A percentile compares a stretch with the other conserved stretches of the same genome.
These are phyloP conservation scores for Thielaviopsis musarum DNA, from an alignment of 2,329 filamentous ascomycete species.

Conservation along the genomic window DNA sequence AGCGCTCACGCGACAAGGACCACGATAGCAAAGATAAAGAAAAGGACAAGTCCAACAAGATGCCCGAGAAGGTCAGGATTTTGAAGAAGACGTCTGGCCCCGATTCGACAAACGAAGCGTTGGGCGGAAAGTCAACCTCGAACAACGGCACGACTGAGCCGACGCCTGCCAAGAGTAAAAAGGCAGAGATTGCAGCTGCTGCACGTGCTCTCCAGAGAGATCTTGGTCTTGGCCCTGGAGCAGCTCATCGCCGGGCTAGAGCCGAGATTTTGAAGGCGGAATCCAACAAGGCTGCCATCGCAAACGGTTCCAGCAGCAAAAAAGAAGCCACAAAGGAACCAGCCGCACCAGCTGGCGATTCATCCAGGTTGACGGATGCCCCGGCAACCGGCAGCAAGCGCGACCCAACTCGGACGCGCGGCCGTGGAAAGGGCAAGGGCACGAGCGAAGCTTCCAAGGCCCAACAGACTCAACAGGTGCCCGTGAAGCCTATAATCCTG, in stretches of 20 bases:
- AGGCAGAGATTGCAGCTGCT: slow-evolving; percentile 44
- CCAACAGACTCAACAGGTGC: slow-evolving; percentile 10
- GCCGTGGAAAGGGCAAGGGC: slow-evolving; percentile 22
- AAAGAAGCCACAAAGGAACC: slow-evolving; percentile 13
- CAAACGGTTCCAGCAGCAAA: neutral
- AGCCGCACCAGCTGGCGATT: slow-evolving; percentile 6
- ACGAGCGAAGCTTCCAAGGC: slow-evolving; percentile 17
- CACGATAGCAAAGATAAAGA: slow-evolving; percentile 35
- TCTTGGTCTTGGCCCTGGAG: slow-evolving; percentile 45
- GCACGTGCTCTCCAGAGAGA: slow-evolving; percentile 50
- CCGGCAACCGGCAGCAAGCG: slow-evolving; percentile 1
- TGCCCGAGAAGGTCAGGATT: slow-evolving; percentile 46
- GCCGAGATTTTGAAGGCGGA: slow-evolving; percentile 42
- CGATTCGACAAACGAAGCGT: slow-evolving; percentile 28
- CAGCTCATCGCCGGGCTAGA: slow-evolving; percentile 42
- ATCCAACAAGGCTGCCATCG: slow-evolving; percentile 23
- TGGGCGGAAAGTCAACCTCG: slow-evolving; percentile 23
- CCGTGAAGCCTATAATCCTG: slow-evolving; percentile 22
- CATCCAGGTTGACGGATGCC: slow-evolving; percentile 6
- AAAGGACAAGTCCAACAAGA: slow-evolving; percentile 31
- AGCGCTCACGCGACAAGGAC: slow-evolving; percentile 33
- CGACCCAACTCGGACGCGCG: slow-evolving; percentile 10
- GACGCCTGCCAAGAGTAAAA: slow-evolving; percentile 33
- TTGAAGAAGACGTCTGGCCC: slow-evolving; percentile 40
- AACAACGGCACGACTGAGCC: slow-evolving; percentile 16